These are phyloP conservation scores for Eremothecium cymbalariae DNA, from an alignment of 1,139 yeast genomes.

Conservation along the genomic window DNA sequence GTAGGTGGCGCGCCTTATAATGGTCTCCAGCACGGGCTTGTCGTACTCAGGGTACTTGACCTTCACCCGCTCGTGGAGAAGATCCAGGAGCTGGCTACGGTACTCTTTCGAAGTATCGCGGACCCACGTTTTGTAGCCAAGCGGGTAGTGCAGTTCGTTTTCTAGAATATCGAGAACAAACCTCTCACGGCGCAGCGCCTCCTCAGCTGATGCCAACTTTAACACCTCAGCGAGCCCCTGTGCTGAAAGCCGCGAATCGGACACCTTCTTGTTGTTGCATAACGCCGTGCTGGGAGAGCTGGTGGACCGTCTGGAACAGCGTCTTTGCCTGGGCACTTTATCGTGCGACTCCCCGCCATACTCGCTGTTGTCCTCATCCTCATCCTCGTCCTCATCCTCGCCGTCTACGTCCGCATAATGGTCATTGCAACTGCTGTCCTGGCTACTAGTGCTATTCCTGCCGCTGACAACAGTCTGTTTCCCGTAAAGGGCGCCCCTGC, in stretches of 20 bases:
- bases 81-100: slow-evolving; percentile 43
- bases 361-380: slow-evolving; percentile 6
- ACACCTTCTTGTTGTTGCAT: slow-evolving; percentile 30
- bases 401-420: slow-evolving; percentile 6
- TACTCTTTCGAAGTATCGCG: slow-evolving; percentile 56
- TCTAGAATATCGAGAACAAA: slow-evolving; percentile 51
- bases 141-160: slow-evolving; percentile 51
- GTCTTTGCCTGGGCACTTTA: slow-evolving; percentile 7
- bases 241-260: slow-evolving; percentile 52
- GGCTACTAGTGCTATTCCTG: slow-evolving; percentile 3
- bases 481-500: too few species aligned
- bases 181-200: slow-evolving; percentile 53
- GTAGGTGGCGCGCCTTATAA: slow-evolving; percentile 71
- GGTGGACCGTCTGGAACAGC: slow-evolving; percentile 10
- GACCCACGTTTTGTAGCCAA: slow-evolving; percentile 76
- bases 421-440: slow-evolving; percentile 3
- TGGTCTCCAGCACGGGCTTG: slow-evolving; percentile 51
- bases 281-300: slow-evolving; percentile 9
- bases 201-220: slow-evolving; percentile 45
- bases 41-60: slow-evolving; percentile 46
- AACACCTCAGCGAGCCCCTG: slow-evolving; percentile 47
- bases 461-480: too few species aligned
- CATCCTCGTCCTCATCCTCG: slow-evolving; percentile 5
- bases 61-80: slow-evolving; percentile 42
- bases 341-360: slow-evolving; percentile 4